A percentile compares a stretch with the other conserved stretches of the same genome.
These are phyloP conservation scores for Nemania sp. DNA, from an alignment of 2,329 filamentous ascomycete species.

Conservation along the genomic window DNA sequence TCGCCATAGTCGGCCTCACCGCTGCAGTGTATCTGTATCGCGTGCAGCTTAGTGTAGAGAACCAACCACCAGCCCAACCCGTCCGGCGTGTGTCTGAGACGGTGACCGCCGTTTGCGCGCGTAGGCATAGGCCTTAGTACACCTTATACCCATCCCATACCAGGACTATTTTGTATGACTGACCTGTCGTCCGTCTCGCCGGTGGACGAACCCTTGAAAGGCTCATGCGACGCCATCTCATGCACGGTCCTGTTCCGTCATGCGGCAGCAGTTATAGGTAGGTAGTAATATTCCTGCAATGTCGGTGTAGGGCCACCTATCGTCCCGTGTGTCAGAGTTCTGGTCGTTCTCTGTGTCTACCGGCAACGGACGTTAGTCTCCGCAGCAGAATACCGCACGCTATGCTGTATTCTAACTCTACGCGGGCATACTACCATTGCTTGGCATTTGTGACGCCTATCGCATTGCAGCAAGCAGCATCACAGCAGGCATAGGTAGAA, in stretches of 20 bases:
- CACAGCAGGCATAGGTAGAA: too few species aligned
- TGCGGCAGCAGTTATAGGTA: constrained; percentile 4
- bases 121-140: background rate
- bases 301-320: constrained; percentile 27
- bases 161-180: constrained; percentile 4
- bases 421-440: constrained; percentile 3
- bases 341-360: background rate
- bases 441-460: constrained; percentile 12
- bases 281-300: constrained; percentile 16
- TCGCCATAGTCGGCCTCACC: constrained; percentile 18
- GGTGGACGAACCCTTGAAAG: constrained; percentile 1
- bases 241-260: constrained; percentile 24
- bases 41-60: constrained; percentile 9
- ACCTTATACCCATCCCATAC: background rate
- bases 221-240: constrained; percentile 22
- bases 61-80: too few species aligned
- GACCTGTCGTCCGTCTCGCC: constrained; percentile 1
- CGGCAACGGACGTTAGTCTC: constrained; percentile 25
- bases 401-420: background rate
- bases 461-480: background rate
- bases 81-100: constrained; percentile 5
- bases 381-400: constrained; percentile 10
- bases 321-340: background rate
- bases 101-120: constrained; percentile 26
- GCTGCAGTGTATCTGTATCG: constrained; percentile 11